Base-by-base conservation (phyloP, 2,329 filamentous ascomycete genomes). In the Diaporthe amygdali region DNA sequence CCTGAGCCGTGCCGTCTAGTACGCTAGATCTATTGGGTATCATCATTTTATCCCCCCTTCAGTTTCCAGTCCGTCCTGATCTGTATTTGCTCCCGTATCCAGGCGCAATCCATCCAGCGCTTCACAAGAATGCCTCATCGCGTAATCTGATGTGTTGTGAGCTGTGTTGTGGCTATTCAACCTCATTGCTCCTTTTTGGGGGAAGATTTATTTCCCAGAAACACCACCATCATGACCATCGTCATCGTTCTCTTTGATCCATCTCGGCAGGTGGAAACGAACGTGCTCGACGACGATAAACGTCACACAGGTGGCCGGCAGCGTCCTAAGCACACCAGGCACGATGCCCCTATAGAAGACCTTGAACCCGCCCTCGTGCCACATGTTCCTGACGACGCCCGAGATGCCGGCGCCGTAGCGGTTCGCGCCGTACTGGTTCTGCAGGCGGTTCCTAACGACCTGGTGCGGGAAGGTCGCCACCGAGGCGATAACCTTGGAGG, bases 211-310 rank as follows among this genome's bases (percentile, higher is more conserved):
- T 22, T 25, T 5, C 41, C 8, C 14, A 20, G 30, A 20, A 37
- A 25, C 14, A 64, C 30, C n/a, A n/a, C n/a, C n/a, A n/a, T n/a
- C 32, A 0, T 49, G n/a, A n/a, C n/a, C n/a, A n/a, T 17, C 5
- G 6, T 30, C 32, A 0, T 49, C 37, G 25, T n/a, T 70, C 1
- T 30, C 34, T 5, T 56, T 49, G 39, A 54, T 47, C 85, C 82
- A 84, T 55, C 77, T 77, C 30, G 89, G 85, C 44, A 97, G 80
- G 79, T 94, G 92, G 75, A 89, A 90, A 82, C 93, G 95, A 72
- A 93, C 92, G 81, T 98, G 98, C 85, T 99, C 96, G 82, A 98
- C 98, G 30, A 98, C 95, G 76, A 99, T 82, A 79, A 99, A 98
- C 1, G 96, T 98, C 68, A 98, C 94, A 89, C 96, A 97, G 4